These are phyloP conservation scores for Nelumbo lutea DNA, from an alignment of 164 flowering plant genomes.

Conservation along the genomic window DNA sequence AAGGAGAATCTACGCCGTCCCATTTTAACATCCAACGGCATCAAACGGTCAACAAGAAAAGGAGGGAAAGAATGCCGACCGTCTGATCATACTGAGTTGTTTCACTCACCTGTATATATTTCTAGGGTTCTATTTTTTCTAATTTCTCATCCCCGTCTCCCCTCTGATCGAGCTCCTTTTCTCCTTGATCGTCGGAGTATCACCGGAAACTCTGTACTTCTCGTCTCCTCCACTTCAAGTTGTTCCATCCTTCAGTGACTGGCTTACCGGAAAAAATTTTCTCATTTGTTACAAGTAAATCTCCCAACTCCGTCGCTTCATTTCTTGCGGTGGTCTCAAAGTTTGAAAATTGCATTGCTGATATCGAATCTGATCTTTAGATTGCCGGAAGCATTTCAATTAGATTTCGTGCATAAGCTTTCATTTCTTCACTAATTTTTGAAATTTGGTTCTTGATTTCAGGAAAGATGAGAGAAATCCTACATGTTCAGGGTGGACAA, in stretches of 20 bases:
- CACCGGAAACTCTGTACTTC: neutral
- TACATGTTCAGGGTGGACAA: slow-evolving; percentile 37
- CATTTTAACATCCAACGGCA: slow-evolving; percentile 19
- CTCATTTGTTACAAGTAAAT: too few relatives aligned
- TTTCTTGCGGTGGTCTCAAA: too few relatives aligned
- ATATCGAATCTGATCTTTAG: too few relatives aligned
- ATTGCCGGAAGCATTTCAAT: too few relatives aligned
- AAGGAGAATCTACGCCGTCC: slow-evolving; percentile 10
- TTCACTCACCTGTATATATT: slow-evolving; percentile 5
- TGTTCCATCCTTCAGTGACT: neutral
- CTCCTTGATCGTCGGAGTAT: neutral
- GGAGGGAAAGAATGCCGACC: slow-evolving; percentile 25
- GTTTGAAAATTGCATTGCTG: too few relatives aligned
- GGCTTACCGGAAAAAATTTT: too few relatives aligned
- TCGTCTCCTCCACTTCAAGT: neutral
- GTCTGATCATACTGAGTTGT: slow-evolving; percentile 11
- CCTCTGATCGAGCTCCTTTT: too few relatives aligned
- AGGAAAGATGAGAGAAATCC: slow-evolving; percentile 40
- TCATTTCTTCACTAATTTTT: neutral
- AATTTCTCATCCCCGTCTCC: too few relatives aligned
- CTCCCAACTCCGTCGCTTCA: too few relatives aligned
- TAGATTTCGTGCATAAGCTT: neutral
- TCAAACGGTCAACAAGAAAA: slow-evolving; percentile 7
- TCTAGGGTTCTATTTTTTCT: neutral
- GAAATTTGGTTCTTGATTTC: neutral